Evolutionary conservation across 2,329 filamentous ascomycete species (phyloP), one percentile per base, ranked within the genome.

Genomic region (Podosphaera fusca): DNA sequence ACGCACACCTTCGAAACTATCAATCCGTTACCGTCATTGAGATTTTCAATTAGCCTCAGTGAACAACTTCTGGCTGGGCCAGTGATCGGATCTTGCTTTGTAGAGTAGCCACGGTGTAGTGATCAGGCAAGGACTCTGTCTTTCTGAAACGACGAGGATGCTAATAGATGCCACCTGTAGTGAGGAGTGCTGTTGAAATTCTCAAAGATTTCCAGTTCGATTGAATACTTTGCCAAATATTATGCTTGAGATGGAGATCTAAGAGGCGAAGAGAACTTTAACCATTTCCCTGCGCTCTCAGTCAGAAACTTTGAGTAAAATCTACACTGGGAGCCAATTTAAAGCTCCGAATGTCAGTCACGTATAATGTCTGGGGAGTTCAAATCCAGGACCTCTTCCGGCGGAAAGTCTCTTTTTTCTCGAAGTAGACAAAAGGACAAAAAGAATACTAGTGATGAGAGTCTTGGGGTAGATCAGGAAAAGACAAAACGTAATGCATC

Each of bases 391-490:
- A 85, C 90, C 74, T 87, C 85, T 62, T 76, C 76, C 66, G 83
- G 81, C 67, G 78, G 80, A 68, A 84, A 83, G 68, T 87, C 84
- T 61, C 87, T 95, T 74, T 95, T 95, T 73, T 88, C 87, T 66
- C 80, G 88, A 67, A 85, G 82, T 72, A 92, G 87, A 73, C 84
- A 89, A 73, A 84, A 94, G 70, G 78, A 79, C 65, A 81, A 81
- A 68, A 78, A 81, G 68, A 74, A 75, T 64, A 69, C 71, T 60
- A 78, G 79, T 68, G 75, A 78, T 64, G 79, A 82, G 66, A 73
- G 74, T 63, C 66, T 75, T 60, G 70, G 71, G 63, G 73, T 75
- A 57, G 74, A 73, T 62, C 75, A 78, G 65, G 80, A 84, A 63
- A 75, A 79, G 56, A 72, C 74, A 64, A 81, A 75, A 69, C 74